Conservation (phyloP, 495 filamentous ascomycete species). For the Podospora sp. region DNA sequence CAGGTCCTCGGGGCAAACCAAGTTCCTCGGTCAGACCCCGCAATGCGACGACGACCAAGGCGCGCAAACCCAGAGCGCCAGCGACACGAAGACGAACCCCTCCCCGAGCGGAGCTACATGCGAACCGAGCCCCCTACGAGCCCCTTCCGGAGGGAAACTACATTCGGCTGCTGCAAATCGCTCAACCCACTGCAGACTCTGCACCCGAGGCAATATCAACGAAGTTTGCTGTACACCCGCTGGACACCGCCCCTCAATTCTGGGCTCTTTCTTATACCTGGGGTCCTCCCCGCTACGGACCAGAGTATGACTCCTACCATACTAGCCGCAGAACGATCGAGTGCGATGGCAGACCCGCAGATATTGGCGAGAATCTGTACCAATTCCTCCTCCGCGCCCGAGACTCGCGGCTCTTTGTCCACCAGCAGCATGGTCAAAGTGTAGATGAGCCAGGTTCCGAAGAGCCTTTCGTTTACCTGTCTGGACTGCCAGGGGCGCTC, state of each 20-base stretch:
- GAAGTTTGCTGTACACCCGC: not conserved
- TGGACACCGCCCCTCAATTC: not conserved
- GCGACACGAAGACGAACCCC: no score
- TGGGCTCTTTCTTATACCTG: slow-evolving; percentile 3
- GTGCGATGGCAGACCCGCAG: not conserved
- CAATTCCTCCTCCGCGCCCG: not conserved
- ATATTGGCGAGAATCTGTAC: not conserved
- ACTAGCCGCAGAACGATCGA: not conserved
- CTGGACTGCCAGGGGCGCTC: not conserved
- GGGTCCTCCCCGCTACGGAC: not conserved
- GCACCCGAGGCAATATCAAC: not conserved
- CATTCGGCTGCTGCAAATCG: not conserved
- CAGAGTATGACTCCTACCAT: not conserved
- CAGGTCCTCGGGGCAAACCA: no score
- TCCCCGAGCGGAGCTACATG: no score
- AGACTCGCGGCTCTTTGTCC: not conserved
- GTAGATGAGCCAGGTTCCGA: not conserved
- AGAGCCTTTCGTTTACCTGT: not conserved
- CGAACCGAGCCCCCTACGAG: not conserved
- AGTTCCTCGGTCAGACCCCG: no score
- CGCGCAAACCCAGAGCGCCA: no score
- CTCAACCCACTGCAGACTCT: not conserved
- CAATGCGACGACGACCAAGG: no score
- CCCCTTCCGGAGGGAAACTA: not conserved
- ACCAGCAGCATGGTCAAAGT: not conserved